phyloP scores from a whole-genome alignment of 805 yeast genomes.

The Schizosaccharomyces pombe region DNA sequence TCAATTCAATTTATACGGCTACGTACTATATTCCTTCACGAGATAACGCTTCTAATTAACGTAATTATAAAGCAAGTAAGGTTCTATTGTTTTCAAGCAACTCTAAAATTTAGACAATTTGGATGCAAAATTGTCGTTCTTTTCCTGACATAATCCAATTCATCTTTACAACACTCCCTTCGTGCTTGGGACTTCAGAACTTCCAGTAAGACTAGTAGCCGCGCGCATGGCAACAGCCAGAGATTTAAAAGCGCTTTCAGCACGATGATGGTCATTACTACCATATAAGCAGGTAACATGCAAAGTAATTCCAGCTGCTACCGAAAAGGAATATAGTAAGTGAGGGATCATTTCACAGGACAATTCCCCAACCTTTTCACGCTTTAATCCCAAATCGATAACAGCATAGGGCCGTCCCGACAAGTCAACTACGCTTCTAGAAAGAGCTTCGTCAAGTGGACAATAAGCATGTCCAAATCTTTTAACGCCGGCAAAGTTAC shows the following conservation, averaged over 20 bases:
- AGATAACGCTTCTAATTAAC: no score
- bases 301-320: constrained; percentile 68
- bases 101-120: no score
- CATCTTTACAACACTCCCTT: constrained; percentile 61
- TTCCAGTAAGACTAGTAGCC: constrained; percentile 61
- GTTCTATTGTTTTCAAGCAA: no score
- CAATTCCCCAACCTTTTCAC: constrained; percentile 83
- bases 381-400: constrained; percentile 63
- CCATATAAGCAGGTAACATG: constrained; percentile 92
- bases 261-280: constrained; percentile 83
- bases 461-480: constrained; percentile 87
- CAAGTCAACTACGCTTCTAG: constrained; percentile 87
- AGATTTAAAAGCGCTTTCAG: constrained; percentile 92
- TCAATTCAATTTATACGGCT: no score
- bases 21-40: no score
- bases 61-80: no score
- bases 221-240: constrained; percentile 78
- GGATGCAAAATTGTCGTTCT: no score
- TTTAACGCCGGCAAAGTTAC: constrained; percentile 71
- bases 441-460: constrained; percentile 86
- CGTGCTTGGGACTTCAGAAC: constrained; percentile 81
- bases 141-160: no score
- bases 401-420: constrained; percentile 86
- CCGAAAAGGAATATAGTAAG: constrained; percentile 80
- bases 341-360: constrained; percentile 97